phyloP scores from a whole-genome alignment of 768 basidiomycete genomes.

The Trametes punicea region DNA sequence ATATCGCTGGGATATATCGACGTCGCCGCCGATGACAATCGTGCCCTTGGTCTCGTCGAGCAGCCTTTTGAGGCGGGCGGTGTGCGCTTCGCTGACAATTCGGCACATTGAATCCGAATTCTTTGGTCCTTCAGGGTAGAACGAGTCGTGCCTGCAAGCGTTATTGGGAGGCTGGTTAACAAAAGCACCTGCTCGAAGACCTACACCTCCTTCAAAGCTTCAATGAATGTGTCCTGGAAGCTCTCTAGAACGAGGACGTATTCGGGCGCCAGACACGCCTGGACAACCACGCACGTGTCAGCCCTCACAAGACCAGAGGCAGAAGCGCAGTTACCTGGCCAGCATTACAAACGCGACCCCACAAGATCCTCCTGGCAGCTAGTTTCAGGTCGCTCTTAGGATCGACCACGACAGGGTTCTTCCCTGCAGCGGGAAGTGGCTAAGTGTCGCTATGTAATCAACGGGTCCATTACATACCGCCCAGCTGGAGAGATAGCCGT shows the following conservation, averaged over 20 bases:
- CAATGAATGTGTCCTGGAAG: constrained; percentile 36
- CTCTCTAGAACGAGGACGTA: constrained; percentile 44
- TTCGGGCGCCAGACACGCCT: constrained; percentile 67
- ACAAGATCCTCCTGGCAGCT: constrained; percentile 66
- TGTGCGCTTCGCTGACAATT: constrained; percentile 52
- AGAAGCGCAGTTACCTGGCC: constrained; percentile 42
- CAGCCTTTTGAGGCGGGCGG: constrained; percentile 53
- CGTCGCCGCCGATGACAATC: constrained; percentile 62
- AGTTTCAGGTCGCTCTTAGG: constrained; percentile 58
- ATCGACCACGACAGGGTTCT: constrained; percentile 63
- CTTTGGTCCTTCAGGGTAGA: constrained; percentile 45
- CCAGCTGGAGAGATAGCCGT: no score
- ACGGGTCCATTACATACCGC: no score
- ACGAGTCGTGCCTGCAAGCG: constrained; percentile 44
- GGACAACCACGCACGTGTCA: no score
- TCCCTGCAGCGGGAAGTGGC: constrained; percentile 36
- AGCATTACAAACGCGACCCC: constrained; percentile 75
- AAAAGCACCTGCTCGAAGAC: constrained; percentile 18
- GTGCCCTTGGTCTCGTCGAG: constrained; percentile 64
- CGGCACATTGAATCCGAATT: constrained; percentile 45
- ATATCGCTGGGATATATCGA: constrained; percentile 50
- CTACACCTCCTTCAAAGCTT: constrained; percentile 42
- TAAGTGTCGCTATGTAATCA: constrained; percentile 23
- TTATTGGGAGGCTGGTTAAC: background rate
- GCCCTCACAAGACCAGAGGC: background rate